phyloP scores from a whole-genome alignment of 495 filamentous ascomycete genomes.

The Tetracladium marchalianum region DNA sequence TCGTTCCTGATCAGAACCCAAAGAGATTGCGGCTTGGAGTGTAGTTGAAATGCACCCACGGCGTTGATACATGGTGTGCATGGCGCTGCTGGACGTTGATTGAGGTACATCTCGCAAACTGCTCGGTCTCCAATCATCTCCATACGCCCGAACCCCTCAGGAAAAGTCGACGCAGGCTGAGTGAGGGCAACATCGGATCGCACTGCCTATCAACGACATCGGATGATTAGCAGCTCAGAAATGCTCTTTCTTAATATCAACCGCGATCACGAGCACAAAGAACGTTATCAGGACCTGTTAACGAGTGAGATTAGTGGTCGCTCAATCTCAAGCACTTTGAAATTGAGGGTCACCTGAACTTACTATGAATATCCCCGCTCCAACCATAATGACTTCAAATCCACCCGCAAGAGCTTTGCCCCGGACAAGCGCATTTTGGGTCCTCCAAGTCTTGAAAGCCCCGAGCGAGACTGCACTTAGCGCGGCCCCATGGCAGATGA shows the following conservation, averaged over 20 bases:
- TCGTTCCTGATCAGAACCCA: no score
- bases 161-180: conserved; percentile 7
- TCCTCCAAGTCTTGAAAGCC: conserved; percentile 56
- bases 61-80: background rate
- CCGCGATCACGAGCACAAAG: conserved; percentile 19
- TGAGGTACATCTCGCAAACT: conserved; percentile 1
- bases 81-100: conserved; percentile 1
- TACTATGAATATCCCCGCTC: conserved; percentile 37
- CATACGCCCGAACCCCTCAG: conserved; percentile 11
- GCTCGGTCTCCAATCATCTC: conserved; percentile 3
- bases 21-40: no score
- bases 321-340: background rate
- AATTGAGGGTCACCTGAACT: conserved; percentile 19
- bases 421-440: conserved; percentile 54
- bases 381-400: conserved; percentile 54
- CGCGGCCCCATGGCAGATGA: conserved; percentile 46
- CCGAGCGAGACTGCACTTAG: conserved; percentile 48
- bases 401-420: conserved; percentile 59
- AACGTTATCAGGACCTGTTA: conserved; percentile 19
- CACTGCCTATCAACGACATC: conserved; percentile 8
- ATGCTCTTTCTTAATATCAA: conserved; percentile 19
- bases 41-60: no score
- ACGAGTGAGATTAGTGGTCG: conserved; percentile 3
- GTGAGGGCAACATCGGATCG: conserved; percentile 8
- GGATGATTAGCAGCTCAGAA: conserved; percentile 1